Base-by-base conservation (phyloP, 306 rosid species). In the Prunus fruticosa region DNA sequence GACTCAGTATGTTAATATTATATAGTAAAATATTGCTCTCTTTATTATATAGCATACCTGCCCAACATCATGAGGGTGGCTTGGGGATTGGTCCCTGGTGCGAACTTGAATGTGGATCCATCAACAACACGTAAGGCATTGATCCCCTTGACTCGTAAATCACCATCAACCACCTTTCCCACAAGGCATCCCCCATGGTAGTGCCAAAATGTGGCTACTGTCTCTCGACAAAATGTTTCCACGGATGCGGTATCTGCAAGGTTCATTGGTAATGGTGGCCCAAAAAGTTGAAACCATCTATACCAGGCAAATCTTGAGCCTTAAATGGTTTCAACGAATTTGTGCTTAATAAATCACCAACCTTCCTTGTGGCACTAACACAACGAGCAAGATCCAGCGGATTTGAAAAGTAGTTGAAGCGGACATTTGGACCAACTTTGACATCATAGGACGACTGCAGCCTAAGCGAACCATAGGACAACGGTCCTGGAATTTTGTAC, bases 311-410 rank as follows among this genome's bases (percentile, higher is more conserved):
- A 68, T 41, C 19, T 25, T 38, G 43, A n/a, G 56, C 46, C 80
- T 56, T 67, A 27, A 52, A 41, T 0, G 15, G 8, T 8, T 71
- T 52, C 27, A 67, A 27, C 5, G 47, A 11, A 1, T 54, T 22
- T 27, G 80, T 76, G 45, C 30, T 76, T 5, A 76, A 41, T 20
- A 76, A 12, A 76, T 76, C 80, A 11, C 80, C 80, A n/a, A 76
- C 15, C 69, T 53, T 66, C 67, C 54, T 66, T 73, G 56, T n/a
- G 16, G 57, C 80, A 16, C 30, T 54, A 8, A 67, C 73, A 22
- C 73, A 76, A 6, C 53, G 67, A 12, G 74, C 73, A 7, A 76
- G 79, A 27, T 75, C 79, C 11, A 20, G 7, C 0, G 72, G 72
- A 38, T 75, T 11, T 5, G 63, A 11, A 1, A 64, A 64, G 64